Evolutionary conservation across 2,329 filamentous ascomycete species (phyloP).

Genomic region (Clonostachys solani): DNA sequence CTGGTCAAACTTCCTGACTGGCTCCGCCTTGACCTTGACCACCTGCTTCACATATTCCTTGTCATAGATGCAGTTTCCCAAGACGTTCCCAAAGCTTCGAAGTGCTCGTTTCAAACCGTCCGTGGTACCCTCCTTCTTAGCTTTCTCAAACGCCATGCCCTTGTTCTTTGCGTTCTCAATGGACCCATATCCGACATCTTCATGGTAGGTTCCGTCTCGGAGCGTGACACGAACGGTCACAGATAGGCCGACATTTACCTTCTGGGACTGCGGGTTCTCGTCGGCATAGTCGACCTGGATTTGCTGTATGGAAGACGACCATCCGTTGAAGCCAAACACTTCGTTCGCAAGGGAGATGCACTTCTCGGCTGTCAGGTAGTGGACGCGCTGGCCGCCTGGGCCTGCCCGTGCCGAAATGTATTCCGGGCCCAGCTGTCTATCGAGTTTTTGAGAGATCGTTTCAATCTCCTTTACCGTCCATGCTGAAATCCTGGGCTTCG

Average conservation of each 20-base stretch:
- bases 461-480: slow-evolving; percentile 92
- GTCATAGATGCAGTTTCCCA: slow-evolving; percentile 99
- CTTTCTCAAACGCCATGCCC: slow-evolving; percentile 94
- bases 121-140: slow-evolving; percentile 96
- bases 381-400: slow-evolving; percentile 78
- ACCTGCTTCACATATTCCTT: slow-evolving; percentile 89
- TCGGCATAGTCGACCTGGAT: slow-evolving; percentile 95
- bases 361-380: slow-evolving; percentile 95
- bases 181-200: slow-evolving; percentile 95
- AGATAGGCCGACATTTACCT: slow-evolving; percentile 79
- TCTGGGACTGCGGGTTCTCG: slow-evolving; percentile 72
- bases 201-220: slow-evolving; percentile 91
- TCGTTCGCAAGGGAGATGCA: slow-evolving; percentile 93
- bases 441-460: slow-evolving; percentile 77
- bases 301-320: slow-evolving; percentile 94
- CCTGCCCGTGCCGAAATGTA: slow-evolving; percentile 87
- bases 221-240: slow-evolving; percentile 89
- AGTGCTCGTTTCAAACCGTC: slow-evolving; percentile 88
- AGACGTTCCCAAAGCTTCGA: slow-evolving; percentile 88
- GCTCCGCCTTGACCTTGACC: slow-evolving; percentile 79
- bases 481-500: slow-evolving; percentile 62
- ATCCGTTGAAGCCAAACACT: slow-evolving; percentile 95
- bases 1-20: slow-evolving; percentile 69
- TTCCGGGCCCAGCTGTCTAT: slow-evolving; percentile 93
- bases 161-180: slow-evolving; percentile 97